These are phyloP conservation scores for Blepharisma stoltei DNA, from an alignment of 73 alveolate species.

Conservation along the genomic window DNA sequence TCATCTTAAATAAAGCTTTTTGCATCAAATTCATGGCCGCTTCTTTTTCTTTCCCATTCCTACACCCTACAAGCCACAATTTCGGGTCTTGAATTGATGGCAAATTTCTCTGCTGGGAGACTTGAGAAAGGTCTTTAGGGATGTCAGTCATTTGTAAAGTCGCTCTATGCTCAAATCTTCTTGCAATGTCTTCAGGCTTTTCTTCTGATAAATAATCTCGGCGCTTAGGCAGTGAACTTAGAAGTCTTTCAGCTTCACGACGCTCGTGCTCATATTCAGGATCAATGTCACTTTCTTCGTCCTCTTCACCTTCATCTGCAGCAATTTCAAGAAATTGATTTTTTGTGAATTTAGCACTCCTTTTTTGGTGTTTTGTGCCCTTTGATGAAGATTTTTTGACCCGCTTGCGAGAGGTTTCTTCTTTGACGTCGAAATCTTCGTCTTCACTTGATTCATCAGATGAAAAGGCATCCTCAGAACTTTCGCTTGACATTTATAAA, in stretches of 20 bases:
- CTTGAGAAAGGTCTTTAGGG: not conserved
- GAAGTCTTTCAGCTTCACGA: slow-evolving; percentile 1
- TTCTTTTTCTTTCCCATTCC: slow-evolving; percentile 82
- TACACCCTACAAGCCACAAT: slow-evolving; percentile 77
- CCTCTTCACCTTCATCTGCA: slow-evolving; percentile 9
- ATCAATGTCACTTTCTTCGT: slow-evolving; percentile 11
- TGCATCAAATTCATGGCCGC: slow-evolving; percentile 64
- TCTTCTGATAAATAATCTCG: not conserved
- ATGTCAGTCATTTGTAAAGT: not conserved
- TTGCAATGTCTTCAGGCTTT: slow-evolving; percentile 21
- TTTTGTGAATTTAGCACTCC: too few species aligned
- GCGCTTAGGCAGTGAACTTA: not conserved
- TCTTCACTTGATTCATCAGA: too few species aligned
- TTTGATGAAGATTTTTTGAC: too few species aligned
- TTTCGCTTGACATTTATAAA: too few species aligned
- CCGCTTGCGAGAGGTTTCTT: too few species aligned
- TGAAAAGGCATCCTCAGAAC: too few species aligned
- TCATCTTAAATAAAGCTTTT: slow-evolving; percentile 57
- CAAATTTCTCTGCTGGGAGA: slow-evolving; percentile 50
- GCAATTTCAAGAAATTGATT: too few species aligned
- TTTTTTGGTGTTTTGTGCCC: too few species aligned
- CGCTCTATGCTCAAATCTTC: not conserved
- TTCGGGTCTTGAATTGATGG: slow-evolving; percentile 83
- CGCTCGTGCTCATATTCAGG: slow-evolving; percentile 17
- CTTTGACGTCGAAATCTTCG: too few species aligned